Base-by-base conservation (phyloP, 2,329 filamentous ascomycete species). In the Tympanopsis confertula region DNA sequence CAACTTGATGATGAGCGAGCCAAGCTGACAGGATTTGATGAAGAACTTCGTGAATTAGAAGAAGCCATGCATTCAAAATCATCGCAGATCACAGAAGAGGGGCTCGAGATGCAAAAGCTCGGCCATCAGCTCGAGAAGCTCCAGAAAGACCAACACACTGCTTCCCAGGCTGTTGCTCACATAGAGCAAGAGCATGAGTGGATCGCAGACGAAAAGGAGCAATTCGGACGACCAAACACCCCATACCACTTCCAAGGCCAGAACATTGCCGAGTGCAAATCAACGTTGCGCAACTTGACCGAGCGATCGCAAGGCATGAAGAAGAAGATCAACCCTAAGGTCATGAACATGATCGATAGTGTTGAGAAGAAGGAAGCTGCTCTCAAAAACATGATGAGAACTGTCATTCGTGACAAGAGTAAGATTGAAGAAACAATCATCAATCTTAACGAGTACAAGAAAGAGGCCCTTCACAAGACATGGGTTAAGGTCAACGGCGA, bases 321-420 rank as follows among this genome's bases (percentile, higher is more conserved):
- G 71, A 96, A 96, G 69, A 98, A 96, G 70, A 95, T 98, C 68
- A 98, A 98, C 56, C 91, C 91, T 39, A 96, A 96, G 64, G 91
- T 98, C 56, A 98, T 98, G 91, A 95, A 94, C 59, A 98, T 96
- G 86, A 98, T 98, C 53, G 91, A 98, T 62, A 91, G 82, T 48
- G 91, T 98, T 20, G 93, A 98, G 69, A 98, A 98, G 77, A 98
- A 98, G 63, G 93, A 98, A 58, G 76, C 85, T 10, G 74, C 78
- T 7, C 73, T 98, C 44, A 96, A 96, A 66, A 86, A 91, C 59
- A 98, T 96, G 87, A 94, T 98, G 82, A 83, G 82, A 59, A 98
- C 89, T 2, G 91, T 98, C 44, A 85, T 94, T 49, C 79, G 86
- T 40, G 91, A 98, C 63, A 98, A 98, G 73, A 78, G 82, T 55